Evolutionary conservation across 164 flowering plant species (phyloP).

Genomic region (Kalanchoe fedtschenkoi): DNA sequence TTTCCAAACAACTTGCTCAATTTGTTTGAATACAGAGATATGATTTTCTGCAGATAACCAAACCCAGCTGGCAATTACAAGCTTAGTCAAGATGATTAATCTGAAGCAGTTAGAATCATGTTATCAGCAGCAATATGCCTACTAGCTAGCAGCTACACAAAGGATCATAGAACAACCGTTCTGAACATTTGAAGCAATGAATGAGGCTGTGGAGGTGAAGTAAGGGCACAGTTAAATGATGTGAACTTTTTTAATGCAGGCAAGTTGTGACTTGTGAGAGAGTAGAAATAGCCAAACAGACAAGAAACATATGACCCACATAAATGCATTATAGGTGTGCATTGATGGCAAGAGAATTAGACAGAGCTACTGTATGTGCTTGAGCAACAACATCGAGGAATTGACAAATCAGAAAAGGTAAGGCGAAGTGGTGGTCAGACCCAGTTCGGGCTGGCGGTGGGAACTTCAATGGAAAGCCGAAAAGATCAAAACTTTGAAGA

Average conservation of each 20-base stretch:
- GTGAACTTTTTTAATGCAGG: too few relatives aligned
- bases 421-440: not conserved
- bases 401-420: not conserved
- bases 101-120: not conserved
- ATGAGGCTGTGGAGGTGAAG: constrained; percentile 1
- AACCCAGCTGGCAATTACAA: not conserved
- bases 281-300: not conserved
- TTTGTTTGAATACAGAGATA: constrained; percentile 34
- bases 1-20: constrained; percentile 33
- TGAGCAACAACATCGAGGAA: too few relatives aligned
- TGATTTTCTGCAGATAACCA: constrained; percentile 36
- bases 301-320: constrained; percentile 3
- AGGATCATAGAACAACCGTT: not conserved
- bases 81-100: too few relatives aligned
- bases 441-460: not conserved
- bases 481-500: not conserved
- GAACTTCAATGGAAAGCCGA: not conserved
- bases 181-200: constrained; percentile 2
- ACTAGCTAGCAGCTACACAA: not conserved
- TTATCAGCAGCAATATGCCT: not conserved
- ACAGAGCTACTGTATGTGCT: not conserved
- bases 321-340: not conserved
- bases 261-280: too few relatives aligned
- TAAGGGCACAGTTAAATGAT: constrained; percentile 1
- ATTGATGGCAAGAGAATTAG: constrained; percentile 4